Evolutionary conservation across 1,284 basidiomycete species (phyloP), one percentile per base, ranked within the genome.

Genomic region (Austroboletus novae-zelandiae): DNA sequence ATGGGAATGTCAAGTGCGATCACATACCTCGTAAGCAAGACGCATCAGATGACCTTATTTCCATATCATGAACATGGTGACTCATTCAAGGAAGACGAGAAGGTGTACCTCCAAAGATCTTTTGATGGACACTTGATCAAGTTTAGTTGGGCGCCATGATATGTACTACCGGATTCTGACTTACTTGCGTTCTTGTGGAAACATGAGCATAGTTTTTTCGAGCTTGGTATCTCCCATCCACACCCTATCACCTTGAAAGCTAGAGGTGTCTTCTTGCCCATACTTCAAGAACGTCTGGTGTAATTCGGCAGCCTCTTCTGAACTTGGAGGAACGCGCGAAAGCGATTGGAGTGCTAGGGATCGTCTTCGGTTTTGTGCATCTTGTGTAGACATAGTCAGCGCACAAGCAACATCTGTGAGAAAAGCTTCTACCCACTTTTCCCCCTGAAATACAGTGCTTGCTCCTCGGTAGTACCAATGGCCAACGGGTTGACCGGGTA

Each of bases 161-260:
- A n/a, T 17, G n/a, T 30, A 17, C 20, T 20, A 30, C 36, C 15
- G 7, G 46, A 45, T 30, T 32, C 13, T 29, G 2, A 70, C 81
- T 64, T 54, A 86, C 84, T 93, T 92, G 61, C 89, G 77, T 64
- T 91, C 88, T 71, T 91, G 89, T 0, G 90, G 89, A 64, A 91
- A 91, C 87, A 91, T 91, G 46, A 91, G 71, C 74, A 85, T 76
- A n/a, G 77, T 80, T 58, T 82, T 84, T 64, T 86, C 83, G 13
- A 84, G 62, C 43, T 71, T 70, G 0, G 85, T 86, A 51, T 86
- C 79, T 0, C 77, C 80, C 79, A 88, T 84, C 77, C 79, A 84
- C 1, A 85, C 80, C 17, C 74, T 73, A 50, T 81, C 75, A n/a
- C 59, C 61, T 18, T 62, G 62, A 4, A 59, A 23, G 55, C 65